These are phyloP conservation scores for Cladosporium sphaerospermum DNA, from an alignment of 2,329 filamentous ascomycete species.

Conservation along the genomic window DNA sequence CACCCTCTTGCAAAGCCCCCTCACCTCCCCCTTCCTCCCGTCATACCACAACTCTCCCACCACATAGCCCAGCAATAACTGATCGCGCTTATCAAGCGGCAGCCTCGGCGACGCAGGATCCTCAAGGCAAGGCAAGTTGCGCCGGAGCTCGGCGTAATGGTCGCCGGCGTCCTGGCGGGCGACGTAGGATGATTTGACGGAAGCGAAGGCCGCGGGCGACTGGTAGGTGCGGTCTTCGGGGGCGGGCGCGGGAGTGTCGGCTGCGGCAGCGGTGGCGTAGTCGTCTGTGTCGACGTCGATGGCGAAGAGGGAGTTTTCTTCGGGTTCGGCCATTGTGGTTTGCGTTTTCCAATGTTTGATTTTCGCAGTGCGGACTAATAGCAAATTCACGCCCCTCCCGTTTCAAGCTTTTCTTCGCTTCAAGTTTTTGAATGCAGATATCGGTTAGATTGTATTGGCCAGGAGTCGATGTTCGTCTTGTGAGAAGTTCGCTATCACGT, in stretches of 20 bases:
- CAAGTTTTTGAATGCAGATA: too few species aligned
- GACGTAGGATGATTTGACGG: conserved; percentile 25
- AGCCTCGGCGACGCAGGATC: conserved; percentile 8
- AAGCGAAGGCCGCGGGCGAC: conserved; percentile 27
- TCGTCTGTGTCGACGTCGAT: conserved; percentile 29
- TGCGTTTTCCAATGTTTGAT: too few species aligned
- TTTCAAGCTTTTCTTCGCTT: too few species aligned
- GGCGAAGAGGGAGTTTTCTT: conserved; percentile 17
- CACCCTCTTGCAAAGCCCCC: conserved; percentile 14
- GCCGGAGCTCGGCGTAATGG: conserved; percentile 18
- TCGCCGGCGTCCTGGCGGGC: conserved; percentile 28
- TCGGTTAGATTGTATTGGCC: too few species aligned
- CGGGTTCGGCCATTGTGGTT: neutral
- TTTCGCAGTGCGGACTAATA: too few species aligned
- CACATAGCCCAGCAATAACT: conserved; percentile 43
- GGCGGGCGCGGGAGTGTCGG: conserved; percentile 13
- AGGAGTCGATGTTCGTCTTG: neutral
- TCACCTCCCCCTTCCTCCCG: neutral
- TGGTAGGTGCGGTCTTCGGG: conserved; percentile 27
- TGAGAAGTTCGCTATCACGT: neutral
- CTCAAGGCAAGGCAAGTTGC: conserved; percentile 16
- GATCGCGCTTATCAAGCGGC: conserved; percentile 25
- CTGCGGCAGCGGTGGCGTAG: conserved; percentile 27
- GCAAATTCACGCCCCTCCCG: too few species aligned
- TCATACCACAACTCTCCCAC: conserved; percentile 52